Evolutionary conservation across 2,329 filamentous ascomycete genomes (phyloP), one percentile per base, ranked within the genome.

Genomic region (Talaromyces sp.): DNA sequence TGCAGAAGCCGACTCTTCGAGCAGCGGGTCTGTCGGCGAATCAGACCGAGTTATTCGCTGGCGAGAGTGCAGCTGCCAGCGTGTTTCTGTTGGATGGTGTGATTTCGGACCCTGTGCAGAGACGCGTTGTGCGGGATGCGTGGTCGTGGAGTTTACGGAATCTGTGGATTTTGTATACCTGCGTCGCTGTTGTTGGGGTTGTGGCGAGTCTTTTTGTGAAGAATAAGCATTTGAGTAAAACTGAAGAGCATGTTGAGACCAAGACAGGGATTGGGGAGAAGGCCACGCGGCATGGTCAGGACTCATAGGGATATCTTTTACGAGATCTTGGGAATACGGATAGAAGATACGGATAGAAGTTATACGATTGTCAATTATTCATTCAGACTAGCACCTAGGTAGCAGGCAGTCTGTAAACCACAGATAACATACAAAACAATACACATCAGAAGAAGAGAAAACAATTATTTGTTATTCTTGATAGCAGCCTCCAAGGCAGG

Each of bases 1-100:
- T 31, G 71, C 82, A 3, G 85, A 85, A n/a, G 74, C 76, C 62
- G 78, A 80, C 58, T 84, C 87, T 36, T 80, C 84, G 13, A 80
- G 87, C 19, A 85, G 82, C 65, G 4, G 68, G 72, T 1, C 62
- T 72, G 40, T 66, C 60, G 39, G 64, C 53, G 37, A 66, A 37
- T 7, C 66, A 62, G 57, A 66, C 59, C 4, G 59, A 54, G 17
- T 61, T 59, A 43, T 77, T 63, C 66, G 73, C 77, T 0, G 77
- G 77, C 0, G 67, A 71, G 21, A 68, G 76, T 35, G 78, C 78
- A 3, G 76, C 77, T 1, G 78, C 79, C 1, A 80, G 78, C 57
- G 75, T 80, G 10, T 72, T 75, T 36, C 22, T 60, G 40, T 19
- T 60, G 36, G 48, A 57, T n/a, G 13, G 31, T 22, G 28, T 46